Base-by-base conservation (phyloP, 352 stramenopile genomes). In the Phytophthora chlamydospora region DNA sequence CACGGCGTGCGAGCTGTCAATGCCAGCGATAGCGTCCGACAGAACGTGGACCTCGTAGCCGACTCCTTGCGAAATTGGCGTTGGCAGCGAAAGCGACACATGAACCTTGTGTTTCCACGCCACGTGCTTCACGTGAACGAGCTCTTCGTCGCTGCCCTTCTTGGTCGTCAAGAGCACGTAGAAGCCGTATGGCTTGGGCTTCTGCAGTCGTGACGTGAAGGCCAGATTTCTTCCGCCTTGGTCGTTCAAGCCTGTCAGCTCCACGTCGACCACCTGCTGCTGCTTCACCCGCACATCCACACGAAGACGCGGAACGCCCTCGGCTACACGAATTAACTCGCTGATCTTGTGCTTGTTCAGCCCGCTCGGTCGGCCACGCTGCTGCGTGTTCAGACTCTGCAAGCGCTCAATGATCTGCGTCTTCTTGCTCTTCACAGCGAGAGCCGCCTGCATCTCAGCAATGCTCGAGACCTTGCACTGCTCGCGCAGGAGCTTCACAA, bases 131-230 rank as follows among this genome's bases (percentile, higher is more conserved):
- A 88, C 42, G 14, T 88, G 77, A 6, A 89, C 58, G 27, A 86
- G 36, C 3, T 56, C 53, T 48, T n/a, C n/a, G 40, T 35, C 9
- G 38, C 6, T 49, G 0, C 52, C 42, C 13, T 62, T 71, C 43
- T 70, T 65, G 27, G 35, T 58, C 14, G 61, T 79, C 43, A 93
- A 62, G 9, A 90, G n/a, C 35, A 93, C 68, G 54, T 90, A 93
- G 40, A 89, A 89, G 0, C 77, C 83, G 47, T 88, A 93, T 12
- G 81, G 77, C 54, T 85, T 85, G 9, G 83, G 75, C 54, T 90
- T 87, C 47, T 82, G 74, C 19, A 90, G 67, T 10, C 80, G 62
- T 31, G 72, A 76, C 2, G 67, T 76, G n/a, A 64, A 75, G 8
- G 73, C 73, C 14, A 81, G 16, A 19, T 59, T 66, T 27, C 59